phyloP scores from a whole-genome alignment of 1,284 basidiomycete species.

The Trichosporon sp. region DNA sequence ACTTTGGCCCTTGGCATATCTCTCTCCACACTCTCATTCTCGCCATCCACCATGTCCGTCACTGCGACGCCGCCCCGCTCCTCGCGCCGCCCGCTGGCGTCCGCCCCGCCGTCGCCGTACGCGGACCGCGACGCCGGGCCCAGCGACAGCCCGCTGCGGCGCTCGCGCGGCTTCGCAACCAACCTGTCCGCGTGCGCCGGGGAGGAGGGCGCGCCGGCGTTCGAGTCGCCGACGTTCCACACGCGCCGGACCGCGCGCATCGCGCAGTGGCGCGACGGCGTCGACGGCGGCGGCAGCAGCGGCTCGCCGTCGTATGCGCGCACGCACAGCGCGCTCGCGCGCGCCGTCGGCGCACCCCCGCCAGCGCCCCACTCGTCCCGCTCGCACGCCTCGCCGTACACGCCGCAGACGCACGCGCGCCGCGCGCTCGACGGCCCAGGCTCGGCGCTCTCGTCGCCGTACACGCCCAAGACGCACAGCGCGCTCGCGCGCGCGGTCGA shows the following conservation, averaged over 20 bases:
- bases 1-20: background rate
- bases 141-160: background rate
- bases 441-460: no score
- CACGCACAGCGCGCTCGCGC: background rate
- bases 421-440: no score
- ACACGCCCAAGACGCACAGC: background rate
- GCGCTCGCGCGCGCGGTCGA: background rate
- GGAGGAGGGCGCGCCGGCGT: background rate
- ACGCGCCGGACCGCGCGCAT: background rate
- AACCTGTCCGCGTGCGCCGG: background rate
- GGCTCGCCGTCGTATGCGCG: background rate
- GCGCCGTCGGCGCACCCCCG: background rate
- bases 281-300: no score
- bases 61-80: background rate
- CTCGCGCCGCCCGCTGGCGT: background rate
- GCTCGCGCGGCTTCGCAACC: background rate
- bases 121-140: background rate
- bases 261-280: background rate
- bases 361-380: background rate
- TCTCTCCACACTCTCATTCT: background rate
- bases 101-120: background rate
- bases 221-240: background rate
- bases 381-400: background rate
- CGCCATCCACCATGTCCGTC: background rate
- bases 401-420: background rate